phyloP scores from a whole-genome alignment of 306 rosid genomes.

The Malus orientalis region DNA sequence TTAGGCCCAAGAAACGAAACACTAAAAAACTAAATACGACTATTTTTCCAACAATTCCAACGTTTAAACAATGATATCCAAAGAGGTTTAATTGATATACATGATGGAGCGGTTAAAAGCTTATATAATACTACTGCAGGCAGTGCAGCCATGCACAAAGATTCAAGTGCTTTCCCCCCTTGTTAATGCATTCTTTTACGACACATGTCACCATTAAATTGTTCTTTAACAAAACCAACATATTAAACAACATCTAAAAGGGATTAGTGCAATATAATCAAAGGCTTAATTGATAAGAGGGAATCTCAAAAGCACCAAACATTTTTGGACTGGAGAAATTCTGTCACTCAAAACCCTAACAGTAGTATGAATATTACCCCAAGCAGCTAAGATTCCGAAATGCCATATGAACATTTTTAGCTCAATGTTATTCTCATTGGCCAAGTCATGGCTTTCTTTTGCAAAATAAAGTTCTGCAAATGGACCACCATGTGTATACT shows the following conservation, averaged over 20 bases:
- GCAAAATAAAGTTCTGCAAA: background rate
- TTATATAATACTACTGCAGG: background rate
- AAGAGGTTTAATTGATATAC: background rate
- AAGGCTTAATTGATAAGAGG: conserved; percentile 16
- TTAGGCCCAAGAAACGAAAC: too few species aligned
- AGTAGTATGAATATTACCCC: conserved; percentile 1
- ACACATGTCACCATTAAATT: conserved; percentile 7
- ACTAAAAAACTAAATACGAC: too few species aligned
- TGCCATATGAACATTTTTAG: background rate
- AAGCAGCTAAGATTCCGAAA: background rate
- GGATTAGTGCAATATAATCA: background rate
- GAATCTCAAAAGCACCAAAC: conserved; percentile 64
- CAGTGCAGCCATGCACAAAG: conserved; percentile 11
- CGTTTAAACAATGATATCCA: conserved; percentile 22
- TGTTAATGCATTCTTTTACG: conserved; percentile 4
- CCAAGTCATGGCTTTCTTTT: background rate
- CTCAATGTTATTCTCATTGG: background rate
- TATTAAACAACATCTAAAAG: background rate
- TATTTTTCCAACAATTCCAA: background rate
- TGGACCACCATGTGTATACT: background rate
- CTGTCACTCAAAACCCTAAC: conserved; percentile 63
- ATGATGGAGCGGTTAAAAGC: background rate
- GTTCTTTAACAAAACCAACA: conserved; percentile 25
- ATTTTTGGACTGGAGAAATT: conserved; percentile 32
- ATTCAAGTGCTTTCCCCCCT: conserved; percentile 15